Evolutionary conservation across 2,329 filamentous ascomycete species (phyloP).

Genomic region (Periconia sp.): DNA sequence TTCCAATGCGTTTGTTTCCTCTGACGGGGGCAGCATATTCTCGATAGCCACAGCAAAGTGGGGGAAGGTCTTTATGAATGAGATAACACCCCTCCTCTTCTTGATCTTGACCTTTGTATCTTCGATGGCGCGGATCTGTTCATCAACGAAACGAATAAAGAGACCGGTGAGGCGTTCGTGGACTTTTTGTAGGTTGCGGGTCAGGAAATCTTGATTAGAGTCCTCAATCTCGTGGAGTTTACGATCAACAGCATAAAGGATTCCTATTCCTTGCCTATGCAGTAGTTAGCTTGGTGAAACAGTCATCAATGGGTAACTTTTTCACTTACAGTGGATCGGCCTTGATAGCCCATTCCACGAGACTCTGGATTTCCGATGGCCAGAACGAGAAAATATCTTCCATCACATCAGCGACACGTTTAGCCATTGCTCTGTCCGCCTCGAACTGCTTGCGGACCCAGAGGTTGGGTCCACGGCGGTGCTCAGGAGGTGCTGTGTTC

Average conservation of each 20-base stretch:
- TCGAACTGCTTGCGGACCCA: constrained; percentile 78
- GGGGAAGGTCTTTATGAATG: constrained; percentile 92
- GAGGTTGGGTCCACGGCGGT: constrained; percentile 72
- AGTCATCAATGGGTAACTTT: background rate
- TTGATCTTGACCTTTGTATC: constrained; percentile 99
- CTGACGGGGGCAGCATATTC: constrained; percentile 67
- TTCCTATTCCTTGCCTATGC: constrained; percentile 81
- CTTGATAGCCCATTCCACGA: constrained; percentile 81
- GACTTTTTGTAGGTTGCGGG: constrained; percentile 75
- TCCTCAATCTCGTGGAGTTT: constrained; percentile 79
- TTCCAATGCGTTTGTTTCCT: constrained; percentile 60
- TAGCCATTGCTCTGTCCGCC: constrained; percentile 83
- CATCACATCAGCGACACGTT: constrained; percentile 82
- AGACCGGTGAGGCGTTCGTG: constrained; percentile 72
- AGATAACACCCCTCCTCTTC: constrained; percentile 95
- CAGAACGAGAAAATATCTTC: constrained; percentile 85
- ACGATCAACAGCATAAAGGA: constrained; percentile 78
- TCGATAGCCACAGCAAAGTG: constrained; percentile 81
- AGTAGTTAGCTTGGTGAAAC: constrained; percentile 18
- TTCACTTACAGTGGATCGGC: constrained; percentile 76
- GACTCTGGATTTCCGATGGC: constrained; percentile 72
- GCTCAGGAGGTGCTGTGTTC: constrained; percentile 63
- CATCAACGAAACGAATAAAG: constrained; percentile 88
- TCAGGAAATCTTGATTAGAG: constrained; percentile 89
- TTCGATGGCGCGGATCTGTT: constrained; percentile 93